phyloP scores from a whole-genome alignment of 768 basidiomycete genomes.

The Leccinum disarticulatum region DNA sequence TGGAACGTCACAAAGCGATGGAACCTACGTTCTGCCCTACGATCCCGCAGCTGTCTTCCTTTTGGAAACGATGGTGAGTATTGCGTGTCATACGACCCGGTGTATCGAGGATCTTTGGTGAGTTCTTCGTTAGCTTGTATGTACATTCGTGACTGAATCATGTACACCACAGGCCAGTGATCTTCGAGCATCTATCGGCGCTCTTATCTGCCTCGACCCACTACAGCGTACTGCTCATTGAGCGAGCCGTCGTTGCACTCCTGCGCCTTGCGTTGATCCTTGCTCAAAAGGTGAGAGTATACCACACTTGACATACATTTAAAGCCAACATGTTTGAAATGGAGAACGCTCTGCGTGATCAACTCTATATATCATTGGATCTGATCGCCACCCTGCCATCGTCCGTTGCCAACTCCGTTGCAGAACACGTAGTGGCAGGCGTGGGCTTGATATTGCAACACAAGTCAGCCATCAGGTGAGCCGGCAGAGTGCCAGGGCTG shows the following conservation, averaged over 20 bases:
- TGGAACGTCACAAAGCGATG: slow-evolving; percentile 37
- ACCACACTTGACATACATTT: not conserved
- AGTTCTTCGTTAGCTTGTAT: slow-evolving; percentile 22
- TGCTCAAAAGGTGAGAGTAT: slow-evolving; percentile 63
- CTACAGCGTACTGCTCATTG: slow-evolving; percentile 89
- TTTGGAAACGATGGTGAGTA: slow-evolving; percentile 91
- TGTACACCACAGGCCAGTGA: slow-evolving; percentile 67
- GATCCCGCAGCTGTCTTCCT: slow-evolving; percentile 96
- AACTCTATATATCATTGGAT: slow-evolving; percentile 93
- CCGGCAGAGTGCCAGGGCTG: not conserved
- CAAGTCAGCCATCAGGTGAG: slow-evolving; percentile 61
- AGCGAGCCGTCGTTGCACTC: slow-evolving; percentile 89
- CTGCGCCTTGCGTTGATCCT: slow-evolving; percentile 82
- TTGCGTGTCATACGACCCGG: slow-evolving; percentile 72
- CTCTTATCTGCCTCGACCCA: slow-evolving; percentile 73
- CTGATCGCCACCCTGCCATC: slow-evolving; percentile 79
- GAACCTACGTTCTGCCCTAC: slow-evolving; percentile 68
- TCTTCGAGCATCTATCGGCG: slow-evolving; percentile 89
- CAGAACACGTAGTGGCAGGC: slow-evolving; percentile 89
- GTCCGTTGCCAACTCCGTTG: slow-evolving; percentile 75
- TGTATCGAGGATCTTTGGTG: slow-evolving; percentile 90
- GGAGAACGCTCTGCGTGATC: slow-evolving; percentile 83
- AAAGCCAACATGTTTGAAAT: slow-evolving; percentile 4
- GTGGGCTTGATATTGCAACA: slow-evolving; percentile 79
- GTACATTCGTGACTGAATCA: slow-evolving; percentile 1